phyloP scores from a whole-genome alignment of 2,329 filamentous ascomycete species.

The Fonsecaea pugnacius region DNA sequence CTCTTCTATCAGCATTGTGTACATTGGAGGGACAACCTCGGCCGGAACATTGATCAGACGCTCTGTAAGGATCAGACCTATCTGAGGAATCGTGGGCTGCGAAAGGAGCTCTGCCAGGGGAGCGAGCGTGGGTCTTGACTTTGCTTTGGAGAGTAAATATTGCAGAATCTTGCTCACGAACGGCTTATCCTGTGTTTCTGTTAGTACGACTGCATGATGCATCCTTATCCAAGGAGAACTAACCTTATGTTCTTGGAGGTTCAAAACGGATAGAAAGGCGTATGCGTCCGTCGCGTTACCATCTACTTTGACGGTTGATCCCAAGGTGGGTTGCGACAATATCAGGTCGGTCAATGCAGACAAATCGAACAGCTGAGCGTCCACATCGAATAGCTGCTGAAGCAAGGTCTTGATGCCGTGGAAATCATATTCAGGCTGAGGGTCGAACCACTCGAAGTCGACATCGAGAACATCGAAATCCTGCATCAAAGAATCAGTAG shows the following conservation, averaged over 20 bases:
- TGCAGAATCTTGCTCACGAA: slow-evolving; percentile 70
- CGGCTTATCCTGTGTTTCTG: slow-evolving; percentile 62
- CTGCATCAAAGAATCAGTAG: slow-evolving; percentile 49
- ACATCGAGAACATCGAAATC: slow-evolving; percentile 92
- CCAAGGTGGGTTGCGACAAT: slow-evolving; percentile 81
- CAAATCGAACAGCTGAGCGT: slow-evolving; percentile 82
- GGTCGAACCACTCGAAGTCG: slow-evolving; percentile 99
- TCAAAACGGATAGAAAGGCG: slow-evolving; percentile 86
- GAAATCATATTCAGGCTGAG: slow-evolving; percentile 85
- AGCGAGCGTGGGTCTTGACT: slow-evolving; percentile 60
- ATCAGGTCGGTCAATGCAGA: slow-evolving; percentile 85
- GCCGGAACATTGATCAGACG: slow-evolving; percentile 96
- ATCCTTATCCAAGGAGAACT: not conserved
- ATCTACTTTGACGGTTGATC: slow-evolving; percentile 96
- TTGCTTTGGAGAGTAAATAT: slow-evolving; percentile 68
- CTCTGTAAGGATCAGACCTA: slow-evolving; percentile 89
- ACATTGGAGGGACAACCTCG: slow-evolving; percentile 90
- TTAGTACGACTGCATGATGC: slow-evolving; percentile 11
- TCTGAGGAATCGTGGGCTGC: slow-evolving; percentile 59
- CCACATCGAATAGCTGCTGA: slow-evolving; percentile 89
- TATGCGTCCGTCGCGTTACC: slow-evolving; percentile 91
- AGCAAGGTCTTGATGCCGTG: slow-evolving; percentile 89
- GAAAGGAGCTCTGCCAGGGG: slow-evolving; percentile 63
- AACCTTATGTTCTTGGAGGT: slow-evolving; percentile 74
- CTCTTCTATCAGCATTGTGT: slow-evolving; percentile 91